Evolutionary conservation across 2,329 filamentous ascomycete genomes (phyloP).

Genomic region (Cladosporium phlei): DNA sequence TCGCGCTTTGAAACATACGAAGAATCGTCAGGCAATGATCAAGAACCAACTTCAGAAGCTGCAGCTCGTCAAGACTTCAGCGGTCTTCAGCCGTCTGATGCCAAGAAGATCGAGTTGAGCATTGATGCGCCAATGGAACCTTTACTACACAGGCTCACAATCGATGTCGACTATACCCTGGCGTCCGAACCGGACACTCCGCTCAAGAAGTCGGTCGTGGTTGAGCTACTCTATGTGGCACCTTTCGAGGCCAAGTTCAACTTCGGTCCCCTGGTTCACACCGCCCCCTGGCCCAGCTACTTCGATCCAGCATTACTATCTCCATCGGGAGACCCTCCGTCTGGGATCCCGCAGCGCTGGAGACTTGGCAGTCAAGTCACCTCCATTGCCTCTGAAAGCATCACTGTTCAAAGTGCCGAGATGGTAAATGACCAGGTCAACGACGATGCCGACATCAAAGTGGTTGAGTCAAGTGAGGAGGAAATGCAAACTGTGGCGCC

Average conservation of each 20-base stretch:
- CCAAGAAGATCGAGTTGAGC: constrained; percentile 9
- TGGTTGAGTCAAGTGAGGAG: constrained; percentile 18
- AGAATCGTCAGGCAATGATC: not conserved
- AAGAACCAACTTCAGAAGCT: not conserved
- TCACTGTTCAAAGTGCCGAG: constrained; percentile 60
- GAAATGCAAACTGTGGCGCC: constrained; percentile 17
- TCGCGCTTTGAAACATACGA: constrained; percentile 1
- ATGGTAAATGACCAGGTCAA: constrained; percentile 58
- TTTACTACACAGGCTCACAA: constrained; percentile 62
- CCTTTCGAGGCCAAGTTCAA: constrained; percentile 93
- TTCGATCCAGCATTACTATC: constrained; percentile 53
- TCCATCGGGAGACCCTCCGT: constrained; percentile 31
- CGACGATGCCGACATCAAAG: constrained; percentile 57
- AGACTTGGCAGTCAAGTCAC: constrained; percentile 64
- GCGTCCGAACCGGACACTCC: constrained; percentile 74
- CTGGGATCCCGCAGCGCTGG: constrained; percentile 77
- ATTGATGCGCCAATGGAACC: constrained; percentile 39
- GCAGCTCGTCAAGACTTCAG: not conserved
- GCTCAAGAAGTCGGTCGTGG: constrained; percentile 66
- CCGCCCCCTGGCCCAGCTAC: constrained; percentile 78
- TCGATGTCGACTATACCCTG: constrained; percentile 74
- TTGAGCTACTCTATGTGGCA: constrained; percentile 59
- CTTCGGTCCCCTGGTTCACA: constrained; percentile 71
- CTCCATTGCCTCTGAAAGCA: constrained; percentile 66
- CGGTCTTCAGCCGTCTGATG: not conserved